Conservation (phyloP, 768 basidiomycete species). For the Strobilomyces echinocephalus region DNA sequence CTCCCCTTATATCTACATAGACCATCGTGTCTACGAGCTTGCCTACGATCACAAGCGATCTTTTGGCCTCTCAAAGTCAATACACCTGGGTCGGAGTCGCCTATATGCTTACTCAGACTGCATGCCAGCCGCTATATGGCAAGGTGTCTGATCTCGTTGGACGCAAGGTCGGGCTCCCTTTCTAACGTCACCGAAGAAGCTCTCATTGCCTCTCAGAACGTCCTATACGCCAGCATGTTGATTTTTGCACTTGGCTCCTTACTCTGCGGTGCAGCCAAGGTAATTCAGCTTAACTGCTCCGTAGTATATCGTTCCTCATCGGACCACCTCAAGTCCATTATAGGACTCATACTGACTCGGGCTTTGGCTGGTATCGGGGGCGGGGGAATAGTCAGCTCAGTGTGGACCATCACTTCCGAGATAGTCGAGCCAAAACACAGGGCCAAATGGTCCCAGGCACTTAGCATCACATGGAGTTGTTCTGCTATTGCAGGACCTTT, state of each 20-base stretch:
- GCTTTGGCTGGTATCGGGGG: conserved; percentile 74
- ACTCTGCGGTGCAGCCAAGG: conserved; percentile 72
- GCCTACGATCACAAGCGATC: conserved; percentile 72
- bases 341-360: conserved; percentile 66
- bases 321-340: conserved; percentile 31
- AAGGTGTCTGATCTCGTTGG: conserved; percentile 76
- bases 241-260: conserved; percentile 77
- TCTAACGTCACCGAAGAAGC: not conserved
- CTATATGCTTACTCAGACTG: conserved; percentile 84
- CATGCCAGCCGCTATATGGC: conserved; percentile 79
- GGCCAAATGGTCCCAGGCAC: conserved; percentile 80
- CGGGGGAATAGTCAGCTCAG: conserved; percentile 79
- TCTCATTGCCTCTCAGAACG: conserved; percentile 38
- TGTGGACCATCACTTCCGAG: conserved; percentile 85
- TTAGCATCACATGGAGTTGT: conserved; percentile 82
- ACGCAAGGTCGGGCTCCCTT: conserved; percentile 53
- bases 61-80: conserved; percentile 61
- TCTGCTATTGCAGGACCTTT: conserved; percentile 81
- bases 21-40: conserved; percentile 79
- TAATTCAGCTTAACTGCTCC: conserved; percentile 28
- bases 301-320: conserved; percentile 15
- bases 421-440: conserved; percentile 67
- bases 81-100: conserved; percentile 86
- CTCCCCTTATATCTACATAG: conserved; percentile 24
- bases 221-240: conserved; percentile 68